These are phyloP conservation scores for Phaeosphaeria sp. DNA, from an alignment of 2,329 filamentous ascomycete genomes.

Conservation along the genomic window DNA sequence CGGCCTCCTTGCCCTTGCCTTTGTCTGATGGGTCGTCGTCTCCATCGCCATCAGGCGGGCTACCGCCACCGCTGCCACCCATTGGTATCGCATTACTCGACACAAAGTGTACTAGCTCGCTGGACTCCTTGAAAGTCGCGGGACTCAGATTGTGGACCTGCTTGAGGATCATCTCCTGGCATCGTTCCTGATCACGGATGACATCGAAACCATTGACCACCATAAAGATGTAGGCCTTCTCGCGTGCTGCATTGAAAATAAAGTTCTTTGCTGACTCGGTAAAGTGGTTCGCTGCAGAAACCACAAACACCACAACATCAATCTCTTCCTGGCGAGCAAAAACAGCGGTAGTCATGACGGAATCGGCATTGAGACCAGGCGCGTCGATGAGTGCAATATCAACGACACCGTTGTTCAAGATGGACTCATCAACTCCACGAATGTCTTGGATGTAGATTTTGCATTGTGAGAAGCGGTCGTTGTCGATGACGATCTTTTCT, in stretches of 20 bases:
- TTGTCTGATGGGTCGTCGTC: slow-evolving; percentile 55
- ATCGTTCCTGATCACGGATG: slow-evolving; percentile 89
- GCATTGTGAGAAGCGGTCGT: slow-evolving; percentile 88
- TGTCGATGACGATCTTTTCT: slow-evolving; percentile 89
- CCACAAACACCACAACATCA: slow-evolving; percentile 97
- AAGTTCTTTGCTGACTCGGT: slow-evolving; percentile 98
- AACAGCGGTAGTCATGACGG: slow-evolving; percentile 94
- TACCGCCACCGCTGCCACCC: slow-evolving; percentile 45
- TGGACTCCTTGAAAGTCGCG: slow-evolving; percentile 88
- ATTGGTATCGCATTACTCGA: slow-evolving; percentile 94
- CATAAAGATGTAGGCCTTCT: slow-evolving; percentile 99
- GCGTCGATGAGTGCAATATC: slow-evolving; percentile 98
- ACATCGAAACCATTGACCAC: slow-evolving; percentile 97
- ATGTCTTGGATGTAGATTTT: slow-evolving; percentile 96
- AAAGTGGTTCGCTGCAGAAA: slow-evolving; percentile 97
- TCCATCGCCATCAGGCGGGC: slow-evolving; percentile 44
- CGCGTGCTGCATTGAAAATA: slow-evolving; percentile 90
- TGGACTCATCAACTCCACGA: slow-evolving; percentile 85
- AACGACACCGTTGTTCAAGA: slow-evolving; percentile 96
- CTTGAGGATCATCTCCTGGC: slow-evolving; percentile 90
- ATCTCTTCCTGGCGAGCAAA: slow-evolving; percentile 98
- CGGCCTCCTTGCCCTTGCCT: slow-evolving; percentile 73
- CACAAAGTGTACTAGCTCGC: slow-evolving; percentile 95
- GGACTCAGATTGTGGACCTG: slow-evolving; percentile 89
- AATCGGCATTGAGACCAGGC: slow-evolving; percentile 93